These are phyloP conservation scores for Blepharisma japonicum DNA, from an alignment of 73 alveolate genomes.

Conservation along the genomic window DNA sequence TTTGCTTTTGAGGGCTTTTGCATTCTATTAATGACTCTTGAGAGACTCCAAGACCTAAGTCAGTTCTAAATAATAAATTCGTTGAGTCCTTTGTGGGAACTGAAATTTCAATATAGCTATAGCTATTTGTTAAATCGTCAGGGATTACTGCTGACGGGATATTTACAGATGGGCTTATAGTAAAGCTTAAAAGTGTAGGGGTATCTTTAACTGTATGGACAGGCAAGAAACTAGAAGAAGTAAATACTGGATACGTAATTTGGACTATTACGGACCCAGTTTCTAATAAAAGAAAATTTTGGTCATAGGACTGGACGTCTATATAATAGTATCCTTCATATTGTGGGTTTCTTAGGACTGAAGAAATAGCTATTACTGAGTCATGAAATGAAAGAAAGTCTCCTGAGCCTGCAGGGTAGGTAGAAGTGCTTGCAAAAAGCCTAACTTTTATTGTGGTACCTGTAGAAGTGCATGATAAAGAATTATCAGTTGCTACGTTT, in stretches of 20 bases:
- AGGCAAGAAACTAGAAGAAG: background rate
- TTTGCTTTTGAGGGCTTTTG: background rate
- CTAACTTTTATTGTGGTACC: background rate
- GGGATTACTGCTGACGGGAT: conserved; percentile 20
- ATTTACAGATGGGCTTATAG: background rate
- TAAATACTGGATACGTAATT: background rate
- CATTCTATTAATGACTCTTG: conserved; percentile 13
- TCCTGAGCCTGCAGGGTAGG: conserved; percentile 10
- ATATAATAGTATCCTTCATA: conserved; percentile 21
- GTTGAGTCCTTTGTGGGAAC: background rate
- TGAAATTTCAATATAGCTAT: conserved; percentile 11
- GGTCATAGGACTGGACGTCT: conserved; percentile 13
- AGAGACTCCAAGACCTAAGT: background rate
- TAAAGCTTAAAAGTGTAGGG: conserved; percentile 25
- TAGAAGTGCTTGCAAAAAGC: background rate
- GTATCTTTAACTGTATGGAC: background rate
- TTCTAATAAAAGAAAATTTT: background rate
- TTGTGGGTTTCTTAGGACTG: background rate
- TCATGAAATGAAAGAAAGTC: background rate
- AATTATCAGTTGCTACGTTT: conserved; percentile 13
- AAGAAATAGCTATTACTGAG: background rate
- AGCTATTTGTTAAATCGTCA: background rate
- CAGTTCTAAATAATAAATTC: background rate
- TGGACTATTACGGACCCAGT: conserved; percentile 5
- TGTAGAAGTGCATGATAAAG: background rate